Percentiles rank a stretch among this genome's conserved stretches.
These are phyloP conservation scores for Quercus bicolor DNA, from an alignment of 306 rosid genomes.

Conservation along the genomic window DNA sequence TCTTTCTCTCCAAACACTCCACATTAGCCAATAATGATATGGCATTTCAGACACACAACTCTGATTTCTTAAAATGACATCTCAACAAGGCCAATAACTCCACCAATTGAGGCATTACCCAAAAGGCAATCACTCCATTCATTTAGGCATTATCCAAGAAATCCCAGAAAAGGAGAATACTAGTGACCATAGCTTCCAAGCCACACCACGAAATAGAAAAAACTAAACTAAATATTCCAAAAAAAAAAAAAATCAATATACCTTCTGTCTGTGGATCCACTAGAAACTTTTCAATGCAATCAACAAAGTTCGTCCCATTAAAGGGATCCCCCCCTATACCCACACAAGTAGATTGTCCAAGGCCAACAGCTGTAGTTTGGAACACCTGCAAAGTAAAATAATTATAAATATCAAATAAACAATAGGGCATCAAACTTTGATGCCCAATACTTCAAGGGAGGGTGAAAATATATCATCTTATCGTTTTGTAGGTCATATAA, in stretches of 20 bases:
- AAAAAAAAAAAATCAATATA: constrained; percentile 21
- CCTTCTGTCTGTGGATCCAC: constrained; percentile 97
- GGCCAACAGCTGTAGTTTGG: constrained; percentile 98
- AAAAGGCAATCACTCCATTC: background rate
- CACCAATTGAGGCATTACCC: background rate
- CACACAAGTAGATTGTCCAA: constrained; percentile 98
- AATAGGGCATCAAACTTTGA: constrained; percentile 8
- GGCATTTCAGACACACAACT: background rate
- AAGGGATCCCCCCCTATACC: constrained; percentile 99
- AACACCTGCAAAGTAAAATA: constrained; percentile 58
- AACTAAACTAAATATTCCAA: background rate
- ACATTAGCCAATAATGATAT: background rate
- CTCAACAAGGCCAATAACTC: background rate
- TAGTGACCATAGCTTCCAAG: background rate
- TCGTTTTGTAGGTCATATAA: background rate
- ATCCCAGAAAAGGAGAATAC: background rate
- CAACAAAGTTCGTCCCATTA: constrained; percentile 97
- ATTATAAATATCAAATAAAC: constrained; percentile 3
- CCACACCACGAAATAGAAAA: background rate
- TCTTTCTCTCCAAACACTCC: background rate
- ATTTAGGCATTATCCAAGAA: background rate
- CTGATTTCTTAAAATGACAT: background rate
- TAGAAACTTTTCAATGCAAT: constrained; percentile 78
- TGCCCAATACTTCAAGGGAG: background rate
- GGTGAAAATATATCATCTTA: background rate